Conservation (phyloP, 106 monocot genomes). For the Ottelia alismoides region DNA sequence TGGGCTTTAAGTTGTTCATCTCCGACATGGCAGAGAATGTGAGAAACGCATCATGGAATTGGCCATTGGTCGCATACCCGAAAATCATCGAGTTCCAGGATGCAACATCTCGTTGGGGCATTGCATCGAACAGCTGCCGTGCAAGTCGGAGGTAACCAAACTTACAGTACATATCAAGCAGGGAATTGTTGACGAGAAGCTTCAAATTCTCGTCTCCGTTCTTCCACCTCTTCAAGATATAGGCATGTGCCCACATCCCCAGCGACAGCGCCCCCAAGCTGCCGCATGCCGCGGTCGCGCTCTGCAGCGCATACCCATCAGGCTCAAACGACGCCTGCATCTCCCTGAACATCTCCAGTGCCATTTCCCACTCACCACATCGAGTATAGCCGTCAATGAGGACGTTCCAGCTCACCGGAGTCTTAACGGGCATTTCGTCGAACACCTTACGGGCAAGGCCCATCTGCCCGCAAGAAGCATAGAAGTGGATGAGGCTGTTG, state of each 20-base stretch:
- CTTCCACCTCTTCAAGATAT: conserved; percentile 10
- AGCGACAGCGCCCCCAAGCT: conserved; percentile 31
- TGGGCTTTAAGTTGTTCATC: conserved; percentile 24
- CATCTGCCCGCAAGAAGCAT: conserved; percentile 39
- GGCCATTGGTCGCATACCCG: conserved; percentile 43
- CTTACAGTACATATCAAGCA: conserved; percentile 54
- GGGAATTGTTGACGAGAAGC: conserved; percentile 53
- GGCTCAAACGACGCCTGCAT: conserved; percentile 40
- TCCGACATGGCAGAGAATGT: conserved; percentile 25
- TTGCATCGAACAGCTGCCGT: conserved; percentile 42
- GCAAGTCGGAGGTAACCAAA: conserved; percentile 48
- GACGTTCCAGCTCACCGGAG: conserved; percentile 56
- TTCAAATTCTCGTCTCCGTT: conserved; percentile 9
- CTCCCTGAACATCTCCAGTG: conserved; percentile 33
- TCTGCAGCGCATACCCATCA: conserved; percentile 51
- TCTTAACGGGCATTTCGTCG: conserved; percentile 20
- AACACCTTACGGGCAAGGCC: conserved; percentile 31
- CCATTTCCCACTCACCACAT: conserved; percentile 7
- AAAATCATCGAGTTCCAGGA: conserved; percentile 68
- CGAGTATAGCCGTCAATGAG: conserved; percentile 12
- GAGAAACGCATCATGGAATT: conserved; percentile 20
- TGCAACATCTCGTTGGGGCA: conserved; percentile 35
- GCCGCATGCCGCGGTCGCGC: conserved; percentile 44
- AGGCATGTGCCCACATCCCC: conserved; percentile 60
- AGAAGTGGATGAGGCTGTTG: conserved; percentile 73